These are phyloP conservation scores for Chlorophyllum brunneum DNA, from an alignment of 768 basidiomycete genomes.

Conservation along the genomic window DNA sequence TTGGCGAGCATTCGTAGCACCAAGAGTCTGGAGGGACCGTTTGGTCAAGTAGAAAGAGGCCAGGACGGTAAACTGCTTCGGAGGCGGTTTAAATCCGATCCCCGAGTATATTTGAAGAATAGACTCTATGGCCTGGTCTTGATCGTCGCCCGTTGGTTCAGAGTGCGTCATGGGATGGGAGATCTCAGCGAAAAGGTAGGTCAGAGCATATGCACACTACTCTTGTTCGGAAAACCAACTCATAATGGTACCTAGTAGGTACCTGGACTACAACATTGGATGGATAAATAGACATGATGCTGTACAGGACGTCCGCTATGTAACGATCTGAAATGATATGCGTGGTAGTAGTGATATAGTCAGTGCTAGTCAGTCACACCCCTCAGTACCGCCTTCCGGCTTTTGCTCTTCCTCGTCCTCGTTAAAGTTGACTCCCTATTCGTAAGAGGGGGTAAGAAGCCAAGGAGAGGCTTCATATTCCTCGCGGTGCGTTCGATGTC, in stretches of 20 bases:
- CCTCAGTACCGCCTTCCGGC: constrained; percentile 36
- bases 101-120: constrained; percentile 42
- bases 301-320: too few relatives aligned
- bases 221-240: too few relatives aligned
- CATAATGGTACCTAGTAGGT: too few relatives aligned
- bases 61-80: constrained; percentile 59
- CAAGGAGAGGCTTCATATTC: constrained; percentile 36
- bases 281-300: too few relatives aligned
- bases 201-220: background rate
- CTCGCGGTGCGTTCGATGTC: constrained; percentile 25
- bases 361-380: constrained; percentile 25
- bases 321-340: too few relatives aligned
- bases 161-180: background rate
- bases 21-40: constrained; percentile 15
- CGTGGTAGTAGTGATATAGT: background rate
- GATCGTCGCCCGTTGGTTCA: background rate
- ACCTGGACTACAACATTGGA: too few relatives aligned
- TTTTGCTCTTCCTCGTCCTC: constrained; percentile 38
- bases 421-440: constrained; percentile 29
- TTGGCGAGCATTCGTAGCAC: background rate
- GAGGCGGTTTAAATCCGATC: constrained; percentile 47
- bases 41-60: constrained; percentile 49
- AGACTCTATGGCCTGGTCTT: constrained; percentile 19
- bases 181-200: background rate
- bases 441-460: constrained; percentile 42